These are phyloP conservation scores for Cenococcum geophilum DNA, from an alignment of 495 filamentous ascomycete species.

Conservation along the genomic window DNA sequence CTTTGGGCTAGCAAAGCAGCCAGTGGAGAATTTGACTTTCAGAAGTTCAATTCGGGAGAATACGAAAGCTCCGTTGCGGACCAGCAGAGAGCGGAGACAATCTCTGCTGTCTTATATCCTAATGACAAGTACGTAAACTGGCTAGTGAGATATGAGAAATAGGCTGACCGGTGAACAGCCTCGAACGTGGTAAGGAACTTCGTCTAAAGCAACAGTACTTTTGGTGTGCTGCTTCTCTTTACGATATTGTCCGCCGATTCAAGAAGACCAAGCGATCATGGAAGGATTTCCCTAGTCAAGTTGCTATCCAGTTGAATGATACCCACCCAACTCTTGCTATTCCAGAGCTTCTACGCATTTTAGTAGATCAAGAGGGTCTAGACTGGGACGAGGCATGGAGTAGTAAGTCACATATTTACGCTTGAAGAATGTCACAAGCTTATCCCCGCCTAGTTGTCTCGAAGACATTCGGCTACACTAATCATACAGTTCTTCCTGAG, in stretches of 20 bases:
- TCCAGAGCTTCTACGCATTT: conserved; percentile 87
- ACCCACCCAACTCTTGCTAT: conserved; percentile 96
- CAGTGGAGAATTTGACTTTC: conserved; percentile 97
- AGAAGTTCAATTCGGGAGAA: conserved; percentile 97
- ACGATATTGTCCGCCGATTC: conserved; percentile 93
- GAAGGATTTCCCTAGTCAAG: conserved; percentile 86
- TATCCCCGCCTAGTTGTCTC: conserved; percentile 40
- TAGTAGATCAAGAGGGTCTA: conserved; percentile 82
- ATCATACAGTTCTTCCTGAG: conserved; percentile 95
- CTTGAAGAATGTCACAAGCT: conserved; percentile 1
- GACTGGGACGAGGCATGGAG: conserved; percentile 92
- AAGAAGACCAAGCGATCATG: conserved; percentile 92
- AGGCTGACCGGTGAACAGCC: conserved; percentile 29
- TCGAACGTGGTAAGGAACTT: conserved; percentile 94
- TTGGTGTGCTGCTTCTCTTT: conserved; percentile 95
- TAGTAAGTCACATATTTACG: conserved; percentile 48
- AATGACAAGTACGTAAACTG: conserved; percentile 65
- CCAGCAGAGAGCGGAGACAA: conserved; percentile 93
- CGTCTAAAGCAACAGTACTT: conserved; percentile 99
- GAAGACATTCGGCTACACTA: conserved; percentile 87
- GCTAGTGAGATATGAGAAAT: neutral
- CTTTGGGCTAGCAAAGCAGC: conserved; percentile 97
- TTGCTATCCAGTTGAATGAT: conserved; percentile 97
- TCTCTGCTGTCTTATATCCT: conserved; percentile 93
- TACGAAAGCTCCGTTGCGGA: conserved; percentile 96